Evolutionary conservation across 2,329 filamentous ascomycete genomes (phyloP), one percentile per base, ranked within the genome.

Genomic region (Epichloe uncinata): DNA sequence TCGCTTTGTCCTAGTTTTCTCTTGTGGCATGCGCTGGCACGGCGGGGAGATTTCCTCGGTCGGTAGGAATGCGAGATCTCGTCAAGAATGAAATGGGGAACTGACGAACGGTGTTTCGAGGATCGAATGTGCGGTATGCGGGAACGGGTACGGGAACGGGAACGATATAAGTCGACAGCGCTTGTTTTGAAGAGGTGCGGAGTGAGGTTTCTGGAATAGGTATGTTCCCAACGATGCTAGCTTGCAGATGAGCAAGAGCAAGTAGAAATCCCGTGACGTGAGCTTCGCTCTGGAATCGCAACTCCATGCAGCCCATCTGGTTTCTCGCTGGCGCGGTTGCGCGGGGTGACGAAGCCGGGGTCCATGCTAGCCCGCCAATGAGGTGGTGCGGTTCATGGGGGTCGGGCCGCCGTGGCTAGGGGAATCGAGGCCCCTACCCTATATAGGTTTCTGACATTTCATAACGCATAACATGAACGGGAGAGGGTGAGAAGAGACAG

Each of bases 281-380:
- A 30, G 3, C 9, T 11, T 30, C 30, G 26, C 8, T 26, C 22
- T 26, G 22, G 22, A 26, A 26, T 26, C 22, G 22, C 22, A 26
- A 26, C 22, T 26, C 26, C 1, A 30, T 9, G 26, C 26, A 30
- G 36, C 36, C 36, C 16, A 15, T 13, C n/a, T 18, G 35, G 34
- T 35, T 34, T 26, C 26, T 35, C 22, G 45, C 45, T 45, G 50
- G 36, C 43, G 45, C 48, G 50, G 55, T 56, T 56, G 55, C 54
- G 52, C 55, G 49, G 55, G 55, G 55, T 52, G 54, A 56, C 52
- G 50, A 42, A 15, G 43, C 20, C 16, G n/a, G n/a, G 40, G 26
- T 47, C 34, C n/a, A 22, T 8, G 18, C 22, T 20, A 13, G 18
- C 8, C 4, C 46, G 38, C 45, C 50, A 48, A 45, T 51, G 6